Base-by-base conservation (phyloP, 2,329 filamentous ascomycete genomes). In the Teratosphaeria destructans region DNA sequence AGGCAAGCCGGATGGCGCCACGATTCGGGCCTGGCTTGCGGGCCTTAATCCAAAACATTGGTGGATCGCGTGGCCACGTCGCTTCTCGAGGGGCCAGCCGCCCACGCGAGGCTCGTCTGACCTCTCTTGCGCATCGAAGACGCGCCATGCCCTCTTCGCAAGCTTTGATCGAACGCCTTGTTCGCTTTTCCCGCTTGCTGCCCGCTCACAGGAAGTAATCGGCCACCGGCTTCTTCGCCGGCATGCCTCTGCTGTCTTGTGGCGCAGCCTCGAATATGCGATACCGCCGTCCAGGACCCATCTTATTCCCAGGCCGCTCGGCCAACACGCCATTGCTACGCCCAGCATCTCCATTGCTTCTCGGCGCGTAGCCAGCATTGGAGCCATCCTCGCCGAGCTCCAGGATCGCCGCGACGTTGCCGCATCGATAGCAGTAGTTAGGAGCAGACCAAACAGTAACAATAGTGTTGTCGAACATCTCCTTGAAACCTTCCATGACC, bases 401-500 rank as follows among this genome's bases (percentile, higher is more conserved):
- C 58, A 99, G 78, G 60, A 99, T 92, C 0, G 94, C 93, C 0
- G 94, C 94, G 12, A 99, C 78, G 58, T 80, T 80, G 26, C 78
- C 78, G 63, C 78, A 80, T 32, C 72, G 68, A 60, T 74, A 74
- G 66, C 72, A 74, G 62, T 74, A 74, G 59, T 74, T 74, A 27
- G 72, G 72, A 47, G 72, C 72, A 16, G 73, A 76, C 78, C 94
- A 99, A n/a, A 99, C 94, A 0, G 94, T 99, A 52, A 97, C 94
- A 64, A 99, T 96, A 55, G 86, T 90, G 14, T 86, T 88, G 71
- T 96, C 90, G 70, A 97, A 99, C 92, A 97, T 97, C 73, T 97
- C 94, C 77, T 97, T 97, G 75, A 96, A 99, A 0, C 94, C 94
- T 73, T 99, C 94, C 94, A 97, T 99, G 64, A 99, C 94, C 26